Conservation (phyloP, 2,329 filamentous ascomycete species). For the Celoporthe dispersa region DNA sequence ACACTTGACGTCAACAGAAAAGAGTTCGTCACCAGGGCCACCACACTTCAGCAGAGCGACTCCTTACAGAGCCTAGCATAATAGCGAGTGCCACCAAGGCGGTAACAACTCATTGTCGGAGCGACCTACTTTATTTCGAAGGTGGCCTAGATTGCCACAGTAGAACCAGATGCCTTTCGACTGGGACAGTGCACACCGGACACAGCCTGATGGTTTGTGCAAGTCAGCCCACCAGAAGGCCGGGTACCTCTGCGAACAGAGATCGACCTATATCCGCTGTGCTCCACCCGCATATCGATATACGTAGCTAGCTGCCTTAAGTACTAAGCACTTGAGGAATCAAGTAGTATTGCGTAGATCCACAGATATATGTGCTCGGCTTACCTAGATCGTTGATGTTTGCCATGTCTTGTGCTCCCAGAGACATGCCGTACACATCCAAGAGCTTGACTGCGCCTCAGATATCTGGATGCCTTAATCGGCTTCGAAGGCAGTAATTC, state of each 20-base stretch:
- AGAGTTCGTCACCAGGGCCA: not conserved
- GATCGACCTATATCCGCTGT: not conserved
- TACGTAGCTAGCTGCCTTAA: not conserved
- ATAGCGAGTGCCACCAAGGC: not conserved
- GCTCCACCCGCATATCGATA: not conserved
- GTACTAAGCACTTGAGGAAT: no score
- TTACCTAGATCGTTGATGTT: not conserved
- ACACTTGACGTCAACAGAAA: not conserved
- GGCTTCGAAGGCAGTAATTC: not conserved
- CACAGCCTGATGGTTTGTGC: slow-evolving; percentile 43
- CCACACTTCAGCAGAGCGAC: not conserved
- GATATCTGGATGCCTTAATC: not conserved
- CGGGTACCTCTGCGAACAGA: slow-evolving; percentile 36
- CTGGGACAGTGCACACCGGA: slow-evolving; percentile 36
- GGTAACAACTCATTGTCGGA: slow-evolving; percentile 44
- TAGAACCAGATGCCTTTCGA: slow-evolving; percentile 42
- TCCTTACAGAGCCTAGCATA: not conserved
- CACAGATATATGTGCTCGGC: not conserved
- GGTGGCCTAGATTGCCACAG: slow-evolving; percentile 43
- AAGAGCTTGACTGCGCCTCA: not conserved
- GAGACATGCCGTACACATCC: not conserved
- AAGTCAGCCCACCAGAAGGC: slow-evolving; percentile 40
- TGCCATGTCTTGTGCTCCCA: not conserved
- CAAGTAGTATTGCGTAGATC: not conserved
- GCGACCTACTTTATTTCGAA: slow-evolving; percentile 41